Evolutionary conservation across 2,329 filamentous ascomycete species (phyloP), one percentile per base, ranked within the genome.

Genomic region (Myriosclerotinia duriaeana): DNA sequence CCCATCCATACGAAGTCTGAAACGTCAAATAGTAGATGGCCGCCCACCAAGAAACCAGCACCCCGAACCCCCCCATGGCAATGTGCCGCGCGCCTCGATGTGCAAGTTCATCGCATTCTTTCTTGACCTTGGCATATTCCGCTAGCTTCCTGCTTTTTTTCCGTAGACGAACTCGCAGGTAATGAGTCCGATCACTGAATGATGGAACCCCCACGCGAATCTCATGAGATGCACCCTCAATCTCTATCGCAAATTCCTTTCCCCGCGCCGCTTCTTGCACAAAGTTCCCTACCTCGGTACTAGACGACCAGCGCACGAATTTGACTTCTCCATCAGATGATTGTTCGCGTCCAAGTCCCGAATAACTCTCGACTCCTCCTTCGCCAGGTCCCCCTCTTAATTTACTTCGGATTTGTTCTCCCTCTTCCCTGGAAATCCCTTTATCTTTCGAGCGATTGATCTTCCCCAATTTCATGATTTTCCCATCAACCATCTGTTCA

Each of bases 241-340:
- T 91, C 64, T 89, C 86, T 53, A 97, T 87, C 3, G 89, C 87
- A 75, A 97, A 97, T 75, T 96, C 92, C 65, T 91, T 87, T 0
- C 91, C 91, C 3, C 91, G 83, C 0, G 93, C 91, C 0, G 93
- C 93, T 75, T 97, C 93, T 11, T 92, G 87, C 71, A 97, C 95
- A 75, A 97, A 97, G 78, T 97, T 93, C 12, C 93, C 93, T 42
- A 97, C 90, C 76, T 97, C 93, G 0, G 93, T 97, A 40, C 89
- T 91, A 53, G 88, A 87, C 54, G 89, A 93, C 93, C 93, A 97
- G 40, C 92, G 88, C 2, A 97, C 91, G 80, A 94, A 95, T 64
- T 86, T 85, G 66, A 83, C 60, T 26, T 72, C 64, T 2, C 62
- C 58, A 3, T 59, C 26, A 1, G 65, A 15, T 20, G 66, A 56